Percentiles rank a stretch among this genome's conserved stretches.
Conservation (phyloP, 2,329 filamentous ascomycete species). For the Leptographium procerum region DNA sequence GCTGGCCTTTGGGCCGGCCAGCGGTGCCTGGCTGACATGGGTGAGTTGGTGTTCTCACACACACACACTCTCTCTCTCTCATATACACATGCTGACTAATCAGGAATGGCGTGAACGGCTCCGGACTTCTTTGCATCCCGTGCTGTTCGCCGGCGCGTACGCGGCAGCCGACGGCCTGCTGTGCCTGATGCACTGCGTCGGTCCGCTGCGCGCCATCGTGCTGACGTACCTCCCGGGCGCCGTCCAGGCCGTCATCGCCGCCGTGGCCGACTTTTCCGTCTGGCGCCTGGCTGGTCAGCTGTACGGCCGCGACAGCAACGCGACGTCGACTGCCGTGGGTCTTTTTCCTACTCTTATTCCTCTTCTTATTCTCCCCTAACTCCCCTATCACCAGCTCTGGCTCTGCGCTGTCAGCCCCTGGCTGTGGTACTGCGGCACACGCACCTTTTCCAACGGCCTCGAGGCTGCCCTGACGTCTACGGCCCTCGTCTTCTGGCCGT, state of each 20-base stretch:
- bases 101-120: conserved; percentile 90
- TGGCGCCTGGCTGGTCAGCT: conserved; percentile 68
- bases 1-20: conserved; percentile 64
- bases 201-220: conserved; percentile 48
- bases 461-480: conserved; percentile 78
- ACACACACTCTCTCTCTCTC: not conserved
- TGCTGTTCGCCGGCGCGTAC: conserved; percentile 71
- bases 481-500: conserved; percentile 79
- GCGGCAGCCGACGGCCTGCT: conserved; percentile 46
- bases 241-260: conserved; percentile 67
- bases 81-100: conserved; percentile 1
- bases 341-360: not conserved
- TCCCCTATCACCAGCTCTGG: conserved; percentile 40
- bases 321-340: conserved; percentile 61
- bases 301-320: conserved; percentile 54
- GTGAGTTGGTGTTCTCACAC: too few species aligned
- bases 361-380: not conserved
- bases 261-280: conserved; percentile 72
- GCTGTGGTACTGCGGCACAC: conserved; percentile 92
- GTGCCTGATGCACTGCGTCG: conserved; percentile 38
- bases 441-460: conserved; percentile 87
- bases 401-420: conserved; percentile 71
- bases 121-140: conserved; percentile 84
- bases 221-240: conserved; percentile 63
- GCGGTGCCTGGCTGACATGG: conserved; percentile 92